A percentile compares a stretch with the other conserved stretches of the same genome.
Conservation (phyloP, 192 early-diverging fungal species). For the Linderina pennispora region DNA sequence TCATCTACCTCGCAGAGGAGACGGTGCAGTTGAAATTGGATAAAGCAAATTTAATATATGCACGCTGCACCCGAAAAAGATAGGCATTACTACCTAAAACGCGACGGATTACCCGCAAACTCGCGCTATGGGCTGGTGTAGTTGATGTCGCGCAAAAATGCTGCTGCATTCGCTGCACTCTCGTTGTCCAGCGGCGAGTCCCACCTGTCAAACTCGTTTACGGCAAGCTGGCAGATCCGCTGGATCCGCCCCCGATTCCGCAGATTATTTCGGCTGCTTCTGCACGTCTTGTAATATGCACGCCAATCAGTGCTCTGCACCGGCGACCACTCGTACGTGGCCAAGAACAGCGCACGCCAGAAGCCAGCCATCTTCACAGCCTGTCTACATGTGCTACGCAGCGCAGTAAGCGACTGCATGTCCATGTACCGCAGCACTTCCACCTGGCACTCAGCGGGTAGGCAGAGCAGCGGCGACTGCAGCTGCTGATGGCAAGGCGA, state of each 20-base stretch:
- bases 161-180: constrained; percentile 1
- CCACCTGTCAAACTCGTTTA: neutral
- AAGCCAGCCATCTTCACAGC: neutral
- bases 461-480: neutral
- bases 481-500: neutral
- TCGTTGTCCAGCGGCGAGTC: constrained; percentile 2
- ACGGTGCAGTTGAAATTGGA: too few species aligned
- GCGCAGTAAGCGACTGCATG: neutral
- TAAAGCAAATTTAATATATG: too few species aligned
- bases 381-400: constrained; percentile 1
- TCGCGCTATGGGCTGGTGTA: too few species aligned
- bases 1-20: too few species aligned
- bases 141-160: neutral
- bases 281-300: neutral
- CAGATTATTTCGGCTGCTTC: neutral
- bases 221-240: neutral
- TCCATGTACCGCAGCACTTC: neutral
- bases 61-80: too few species aligned
- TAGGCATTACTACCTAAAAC: too few species aligned
- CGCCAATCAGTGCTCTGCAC: constrained; percentile 2
- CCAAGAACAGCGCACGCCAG: constrained; percentile 3
- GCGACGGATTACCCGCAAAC: too few species aligned
- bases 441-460: neutral
- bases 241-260: constrained; percentile 5
- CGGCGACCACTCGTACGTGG: constrained; percentile 1